These are phyloP conservation scores for Chaetomium fimeti DNA, from an alignment of 495 filamentous ascomycete genomes.

Conservation along the genomic window DNA sequence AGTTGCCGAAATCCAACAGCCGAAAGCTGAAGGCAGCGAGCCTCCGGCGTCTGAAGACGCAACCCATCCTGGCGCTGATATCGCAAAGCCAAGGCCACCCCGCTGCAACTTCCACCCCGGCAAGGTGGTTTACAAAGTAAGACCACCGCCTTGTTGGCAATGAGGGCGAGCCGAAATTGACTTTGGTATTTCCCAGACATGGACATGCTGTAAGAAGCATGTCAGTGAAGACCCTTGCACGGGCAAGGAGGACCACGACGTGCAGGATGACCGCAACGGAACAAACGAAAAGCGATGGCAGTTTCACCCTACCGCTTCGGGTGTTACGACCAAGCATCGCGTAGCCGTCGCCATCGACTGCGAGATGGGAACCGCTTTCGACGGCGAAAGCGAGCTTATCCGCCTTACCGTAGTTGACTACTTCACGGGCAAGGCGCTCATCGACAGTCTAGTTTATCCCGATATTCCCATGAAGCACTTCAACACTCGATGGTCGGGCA, in stretches of 20 bases:
- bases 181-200: not conserved
- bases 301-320: constrained; percentile 9
- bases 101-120: constrained; percentile 2
- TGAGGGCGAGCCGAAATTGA: not conserved
- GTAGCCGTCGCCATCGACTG: constrained; percentile 49
- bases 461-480: constrained; percentile 39
- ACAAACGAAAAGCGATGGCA: constrained; percentile 15
- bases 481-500: constrained; percentile 43
- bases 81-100: not conserved
- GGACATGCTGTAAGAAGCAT: constrained; percentile 18
- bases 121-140: not conserved
- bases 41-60: not conserved
- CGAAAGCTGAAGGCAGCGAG: not conserved
- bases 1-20: not conserved
- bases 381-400: constrained; percentile 42
- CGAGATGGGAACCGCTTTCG: constrained; percentile 45
- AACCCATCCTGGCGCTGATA: not conserved
- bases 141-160: not conserved
- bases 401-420: constrained; percentile 47
- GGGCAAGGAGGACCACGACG: not conserved
- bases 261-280: not conserved
- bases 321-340: not conserved
- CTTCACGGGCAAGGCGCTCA: constrained; percentile 42
- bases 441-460: constrained; percentile 47
- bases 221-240: constrained; percentile 5